Base-by-base conservation (phyloP, 1,139 yeast species). In the Taphrina deformans region DNA sequence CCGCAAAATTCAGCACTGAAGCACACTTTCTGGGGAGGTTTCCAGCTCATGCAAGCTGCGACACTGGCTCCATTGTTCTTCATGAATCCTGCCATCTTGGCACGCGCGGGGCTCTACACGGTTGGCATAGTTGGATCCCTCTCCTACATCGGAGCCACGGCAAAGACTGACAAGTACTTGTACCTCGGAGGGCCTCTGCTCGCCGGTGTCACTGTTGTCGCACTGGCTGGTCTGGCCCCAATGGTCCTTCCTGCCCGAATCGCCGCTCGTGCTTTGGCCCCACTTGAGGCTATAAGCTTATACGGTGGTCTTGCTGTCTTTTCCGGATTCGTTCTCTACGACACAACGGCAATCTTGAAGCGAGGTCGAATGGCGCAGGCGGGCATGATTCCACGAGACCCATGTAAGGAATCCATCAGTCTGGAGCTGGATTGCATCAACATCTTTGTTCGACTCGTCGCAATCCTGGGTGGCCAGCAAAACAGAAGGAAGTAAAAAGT, bases 171-270 rank as follows among this genome's bases (percentile, higher is more conserved):
- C 51, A 48, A 46, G 44, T 62, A 62, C 45, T 50, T 62, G 18
- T 62, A 62, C 51, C 41, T 62, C n/a, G 65, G 65, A 21, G 65
- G 65, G 10, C 65, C 65, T 3, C 56, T 62, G 2, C 62, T 62
- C 7, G 61, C 62, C 9, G 65, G 65, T 12, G 55, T 53, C 35
- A 45, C 60, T 14, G 61, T 62, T 18, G 65, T 62, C 14, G 65
- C 65, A 3, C 44, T 62, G 18, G 55, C 62, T 21, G 65, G 59
- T 45, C 55, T 62, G n/a, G 65, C 65, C 6, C 65, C 65, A n/a
- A 62, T 62, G 65, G 65, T 62, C 9, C 29, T 62, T 9, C 65
- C 65, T 3, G 56, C 58, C 2, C 40, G 63, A 3, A 38, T 59
- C 16, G 55, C 59, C 3, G 29, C 62, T 6, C 61, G 65, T 14